Base-by-base conservation (phyloP, 148 eudicot species). In the Polygonum aviculare region DNA sequence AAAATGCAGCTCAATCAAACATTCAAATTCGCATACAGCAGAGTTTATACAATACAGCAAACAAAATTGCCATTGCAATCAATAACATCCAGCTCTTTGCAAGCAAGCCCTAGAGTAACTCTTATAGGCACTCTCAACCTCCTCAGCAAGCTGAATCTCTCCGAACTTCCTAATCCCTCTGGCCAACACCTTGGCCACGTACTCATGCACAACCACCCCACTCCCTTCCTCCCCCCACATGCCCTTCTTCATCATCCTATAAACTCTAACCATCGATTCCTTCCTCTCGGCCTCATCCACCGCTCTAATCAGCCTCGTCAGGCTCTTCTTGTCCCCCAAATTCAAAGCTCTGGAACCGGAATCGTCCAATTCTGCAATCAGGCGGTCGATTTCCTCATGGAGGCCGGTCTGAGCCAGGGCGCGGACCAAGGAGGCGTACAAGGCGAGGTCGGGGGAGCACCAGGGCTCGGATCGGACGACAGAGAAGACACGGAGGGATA, bases 141-240 rank as follows among this genome's bases (percentile, higher is more conserved):
- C 94, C 26, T 76, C 70, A 72, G 89, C 96, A 74, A 89, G 77
- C 16, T 44, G 81, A 38, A 18, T 82, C 79, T 94, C 87, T 0
- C 97, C 97, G 52, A 94, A 83, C 77, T 84, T 85, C 80, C 77
- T 88, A 38, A 94, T 79, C 74, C 97, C 97, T 75, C 74, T 86
- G 22, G 84, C 84, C 91, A 94, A 90, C 74, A 92, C 90, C 89
- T 80, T 83, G 63, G 81, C 89, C 81, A 89, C 82, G 86, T 94
- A 94, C 83, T 92, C 94, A 81, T 92, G 93, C 47, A 84, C 82
- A 36, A 79, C 87, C 33, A 79, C 82, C 31, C 87, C 81, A 3
- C 76, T 77, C 49, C 80, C 84, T 5, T 9, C 71, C n/a, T 60
- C 74, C 12, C 81, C 89, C 98, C 93, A 87, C 73, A 93, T 91